These are phyloP conservation scores for Colletotrichum navitas DNA, from an alignment of 2,329 filamentous ascomycete genomes.

Conservation along the genomic window DNA sequence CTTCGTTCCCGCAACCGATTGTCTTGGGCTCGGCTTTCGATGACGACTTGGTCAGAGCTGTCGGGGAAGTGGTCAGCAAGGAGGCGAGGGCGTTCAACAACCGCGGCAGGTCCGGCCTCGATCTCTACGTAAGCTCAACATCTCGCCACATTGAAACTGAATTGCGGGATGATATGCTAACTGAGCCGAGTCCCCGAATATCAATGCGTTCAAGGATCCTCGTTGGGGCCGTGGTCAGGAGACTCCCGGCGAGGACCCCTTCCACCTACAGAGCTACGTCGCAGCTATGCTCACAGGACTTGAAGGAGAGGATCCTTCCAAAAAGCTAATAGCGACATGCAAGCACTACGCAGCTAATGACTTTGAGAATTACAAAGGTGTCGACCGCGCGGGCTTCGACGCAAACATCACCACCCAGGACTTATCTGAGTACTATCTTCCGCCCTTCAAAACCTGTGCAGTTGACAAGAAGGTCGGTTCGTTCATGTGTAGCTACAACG, in stretches of 20 bases:
- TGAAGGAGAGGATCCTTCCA: slow-evolving; percentile 53
- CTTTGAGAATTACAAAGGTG: slow-evolving; percentile 60
- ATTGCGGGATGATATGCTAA: neutral
- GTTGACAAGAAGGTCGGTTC: slow-evolving; percentile 68
- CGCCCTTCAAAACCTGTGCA: slow-evolving; percentile 73
- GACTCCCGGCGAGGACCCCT: slow-evolving; percentile 70
- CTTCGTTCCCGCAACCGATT: slow-evolving; percentile 75
- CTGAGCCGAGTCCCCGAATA: slow-evolving; percentile 66
- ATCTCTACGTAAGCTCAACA: slow-evolving; percentile 61
- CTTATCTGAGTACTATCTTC: slow-evolving; percentile 75
- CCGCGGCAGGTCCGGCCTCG: slow-evolving; percentile 64
- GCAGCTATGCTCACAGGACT: slow-evolving; percentile 66
- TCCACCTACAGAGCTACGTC: slow-evolving; percentile 64
- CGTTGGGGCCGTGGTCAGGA: slow-evolving; percentile 73
- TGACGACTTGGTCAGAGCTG: slow-evolving; percentile 68
- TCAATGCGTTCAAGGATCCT: slow-evolving; percentile 74
- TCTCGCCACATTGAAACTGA: no score
- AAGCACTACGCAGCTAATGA: slow-evolving; percentile 73
- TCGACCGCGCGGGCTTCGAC: slow-evolving; percentile 66
- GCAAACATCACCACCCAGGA: slow-evolving; percentile 71
- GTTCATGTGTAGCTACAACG: slow-evolving; percentile 74
- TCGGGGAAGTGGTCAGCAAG: slow-evolving; percentile 67
- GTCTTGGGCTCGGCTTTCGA: slow-evolving; percentile 73
- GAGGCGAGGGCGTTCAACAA: slow-evolving; percentile 77
- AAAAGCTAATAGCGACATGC: slow-evolving; percentile 66